Evolutionary conservation across 2,329 filamentous ascomycete species (phyloP).

Genomic region (Aureobasidium namibiae): DNA sequence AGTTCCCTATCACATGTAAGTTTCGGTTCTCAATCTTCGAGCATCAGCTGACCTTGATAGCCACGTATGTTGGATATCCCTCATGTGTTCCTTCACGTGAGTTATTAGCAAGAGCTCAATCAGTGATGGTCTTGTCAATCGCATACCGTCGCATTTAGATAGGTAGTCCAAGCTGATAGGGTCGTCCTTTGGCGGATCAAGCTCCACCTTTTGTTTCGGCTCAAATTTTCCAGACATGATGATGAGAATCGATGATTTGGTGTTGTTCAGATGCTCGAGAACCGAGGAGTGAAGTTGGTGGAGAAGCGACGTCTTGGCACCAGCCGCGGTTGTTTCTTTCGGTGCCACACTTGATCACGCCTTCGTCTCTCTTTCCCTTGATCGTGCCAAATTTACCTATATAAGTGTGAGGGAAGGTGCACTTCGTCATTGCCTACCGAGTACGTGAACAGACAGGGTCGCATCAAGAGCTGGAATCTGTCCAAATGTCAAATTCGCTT

Average conservation of each 20-base stretch:
- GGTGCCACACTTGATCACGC: background rate
- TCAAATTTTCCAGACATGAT: constrained; percentile 45
- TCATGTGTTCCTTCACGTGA: constrained; percentile 51
- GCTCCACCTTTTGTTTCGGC: constrained; percentile 65
- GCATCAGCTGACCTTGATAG: constrained; percentile 43
- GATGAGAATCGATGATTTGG: too few relatives aligned
- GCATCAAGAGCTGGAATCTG: too few relatives aligned
- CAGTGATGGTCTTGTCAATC: background rate
- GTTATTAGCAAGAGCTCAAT: background rate
- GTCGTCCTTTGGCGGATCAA: constrained; percentile 81
- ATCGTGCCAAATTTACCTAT: too few relatives aligned
- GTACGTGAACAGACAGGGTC: too few relatives aligned
- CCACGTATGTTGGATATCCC: constrained; percentile 50
- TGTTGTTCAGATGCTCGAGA: background rate
- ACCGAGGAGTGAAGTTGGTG: background rate
- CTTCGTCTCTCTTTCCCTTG: too few relatives aligned
- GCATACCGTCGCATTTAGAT: constrained; percentile 67
- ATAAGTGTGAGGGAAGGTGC: background rate
- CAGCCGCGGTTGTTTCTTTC: constrained; percentile 2
- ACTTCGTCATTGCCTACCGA: too few relatives aligned
- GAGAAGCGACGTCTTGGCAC: background rate
- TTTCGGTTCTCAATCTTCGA: background rate
- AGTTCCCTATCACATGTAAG: constrained; percentile 48
- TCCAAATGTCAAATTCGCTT: too few relatives aligned
- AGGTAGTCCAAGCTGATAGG: constrained; percentile 74